Evolutionary conservation across 495 filamentous ascomycete species (phyloP).

Genomic region (Tuber magnatum): DNA sequence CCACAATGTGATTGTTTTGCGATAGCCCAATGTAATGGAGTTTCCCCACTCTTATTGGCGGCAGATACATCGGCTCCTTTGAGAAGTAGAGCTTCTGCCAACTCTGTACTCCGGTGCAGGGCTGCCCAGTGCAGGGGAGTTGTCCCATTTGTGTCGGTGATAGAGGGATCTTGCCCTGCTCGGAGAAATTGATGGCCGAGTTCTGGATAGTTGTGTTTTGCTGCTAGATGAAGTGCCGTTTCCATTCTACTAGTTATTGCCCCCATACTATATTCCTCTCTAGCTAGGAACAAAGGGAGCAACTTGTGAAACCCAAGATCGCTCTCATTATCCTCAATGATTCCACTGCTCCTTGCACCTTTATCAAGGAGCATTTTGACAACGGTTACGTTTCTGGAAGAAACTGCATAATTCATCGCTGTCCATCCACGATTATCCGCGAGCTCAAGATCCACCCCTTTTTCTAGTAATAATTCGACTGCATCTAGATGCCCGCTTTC

Average conservation of each 20-base stretch:
- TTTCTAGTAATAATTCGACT: conserved; percentile 35
- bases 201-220: background rate
- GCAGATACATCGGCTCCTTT: conserved; percentile 10
- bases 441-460: conserved; percentile 28
- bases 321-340: background rate
- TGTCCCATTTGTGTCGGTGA: background rate
- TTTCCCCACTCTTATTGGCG: conserved; percentile 1
- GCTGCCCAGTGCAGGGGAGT: conserved; percentile 2
- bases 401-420: conserved; percentile 42
- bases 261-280: background rate
- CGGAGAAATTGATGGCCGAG: background rate
- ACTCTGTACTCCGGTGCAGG: background rate
- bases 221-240: background rate
- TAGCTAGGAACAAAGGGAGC: background rate
- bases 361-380: conserved; percentile 9
- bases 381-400: background rate
- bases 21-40: conserved; percentile 15
- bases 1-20: background rate
- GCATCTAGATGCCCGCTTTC: conserved; percentile 35
- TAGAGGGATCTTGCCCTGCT: background rate
- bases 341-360: conserved; percentile 2
- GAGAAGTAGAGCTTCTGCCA: conserved; percentile 5
- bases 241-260: background rate
- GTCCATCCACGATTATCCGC: conserved; percentile 34
- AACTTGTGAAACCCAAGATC: background rate